Evolutionary conservation across 1,284 basidiomycete genomes (phyloP), one percentile per base, ranked within the genome.

Genomic region (Tremellales sp.): DNA sequence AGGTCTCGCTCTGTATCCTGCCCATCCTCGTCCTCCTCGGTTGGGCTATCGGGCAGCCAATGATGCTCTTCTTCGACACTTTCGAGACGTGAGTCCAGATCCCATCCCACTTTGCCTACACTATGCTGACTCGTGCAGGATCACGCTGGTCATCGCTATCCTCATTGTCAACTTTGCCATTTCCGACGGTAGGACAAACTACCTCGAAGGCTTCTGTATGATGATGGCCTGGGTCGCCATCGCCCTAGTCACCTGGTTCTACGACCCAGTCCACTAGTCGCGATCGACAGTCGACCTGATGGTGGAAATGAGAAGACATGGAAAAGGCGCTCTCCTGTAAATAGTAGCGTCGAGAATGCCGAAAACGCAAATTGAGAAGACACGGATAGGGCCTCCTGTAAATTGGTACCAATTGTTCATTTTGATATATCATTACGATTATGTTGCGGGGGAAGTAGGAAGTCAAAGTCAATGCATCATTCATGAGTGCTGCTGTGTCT

Each of bases 1-100:
- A 96, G 84, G 89, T 89, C 50, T 85, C 88, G 0, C 78, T 92
- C 39, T 85, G 91, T 66, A 83, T 90, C 52, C 82, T 90, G 60
- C 87, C 87, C 69, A 83, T 83, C 22, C 70, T 84, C 45, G 77
- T 84, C 24, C 54, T 78, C 12, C 58, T 79, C 48, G 76, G 71
- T 3, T 78, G 77, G 77, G 63, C 62, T 11, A 77, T 78, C 35
- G 76, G 75, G 0, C 76, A 78, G 55, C 77, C 77, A 5, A 71
- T 78, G 62, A 68, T 72, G 17, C 58, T 78, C 25, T 67, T 74
- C 50, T 75, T 74, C 48, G 66, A 72, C 51, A 61, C 62, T 3
- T 74, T 70, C 26, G 71, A 73, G 56, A 73, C 70, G 58, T 65
- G 37, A 56, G 60, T 61, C 4, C n/a, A n/a, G 3, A 25, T 37